Percentiles rank a stretch among this genome's conserved stretches.
Evolutionary conservation across 1,284 basidiomycete species (phyloP).

Genomic region (Meripilus lineatus): DNA sequence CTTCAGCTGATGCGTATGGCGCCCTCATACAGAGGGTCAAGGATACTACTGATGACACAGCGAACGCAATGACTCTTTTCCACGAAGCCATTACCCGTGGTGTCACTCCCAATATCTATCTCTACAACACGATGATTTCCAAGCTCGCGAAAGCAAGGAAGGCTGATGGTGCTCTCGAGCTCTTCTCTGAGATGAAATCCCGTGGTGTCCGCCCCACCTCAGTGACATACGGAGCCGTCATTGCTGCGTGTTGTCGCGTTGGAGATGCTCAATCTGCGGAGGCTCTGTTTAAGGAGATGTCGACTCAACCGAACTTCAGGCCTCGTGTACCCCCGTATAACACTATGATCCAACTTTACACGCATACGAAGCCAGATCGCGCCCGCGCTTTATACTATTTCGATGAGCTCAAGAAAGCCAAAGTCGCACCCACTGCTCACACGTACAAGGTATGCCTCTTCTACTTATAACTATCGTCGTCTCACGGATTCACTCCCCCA

Average conservation of each 20-base stretch:
- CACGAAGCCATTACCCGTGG: conserved; percentile 71
- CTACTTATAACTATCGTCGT: conserved; percentile 10
- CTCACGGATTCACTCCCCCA: conserved; percentile 26
- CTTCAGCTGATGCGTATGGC: conserved; percentile 86
- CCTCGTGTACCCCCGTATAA: conserved; percentile 93
- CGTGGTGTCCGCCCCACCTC: conserved; percentile 65
- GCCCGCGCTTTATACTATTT: conserved; percentile 77
- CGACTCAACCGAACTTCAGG: conserved; percentile 66
- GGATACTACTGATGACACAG: conserved; percentile 92
- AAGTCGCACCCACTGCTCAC: conserved; percentile 77
- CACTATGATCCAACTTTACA: conserved; percentile 98
- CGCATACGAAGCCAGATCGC: conserved; percentile 84
- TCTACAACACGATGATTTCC: conserved; percentile 95
- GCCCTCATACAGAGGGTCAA: conserved; percentile 83
- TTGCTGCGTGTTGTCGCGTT: conserved; percentile 91
- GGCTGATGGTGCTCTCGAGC: conserved; percentile 79
- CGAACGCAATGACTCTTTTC: conserved; percentile 81
- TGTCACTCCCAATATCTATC: conserved; percentile 76
- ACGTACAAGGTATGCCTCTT: conserved; percentile 74
- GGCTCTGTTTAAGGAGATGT: conserved; percentile 86
- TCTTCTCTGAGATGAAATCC: conserved; percentile 85
- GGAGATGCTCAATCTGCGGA: conserved; percentile 87
- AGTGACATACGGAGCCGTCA: conserved; percentile 94
- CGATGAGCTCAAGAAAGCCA: conserved; percentile 57
- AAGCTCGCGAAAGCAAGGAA: conserved; percentile 91